Conservation (phyloP, 331 rosid genomes). For the Quercus lobata region DNA sequence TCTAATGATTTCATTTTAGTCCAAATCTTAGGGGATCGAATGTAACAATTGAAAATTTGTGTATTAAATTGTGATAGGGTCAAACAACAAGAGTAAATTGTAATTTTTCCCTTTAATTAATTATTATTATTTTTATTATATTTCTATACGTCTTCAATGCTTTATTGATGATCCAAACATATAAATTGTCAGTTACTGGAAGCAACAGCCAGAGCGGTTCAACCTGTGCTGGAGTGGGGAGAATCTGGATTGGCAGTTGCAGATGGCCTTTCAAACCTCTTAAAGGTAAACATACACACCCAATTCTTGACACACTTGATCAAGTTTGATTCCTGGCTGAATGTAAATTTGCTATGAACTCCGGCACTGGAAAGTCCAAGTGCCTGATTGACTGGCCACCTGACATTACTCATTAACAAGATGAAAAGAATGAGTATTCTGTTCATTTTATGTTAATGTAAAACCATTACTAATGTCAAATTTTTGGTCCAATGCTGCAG, state of each 20-base stretch:
- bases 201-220: slow-evolving; percentile 94
- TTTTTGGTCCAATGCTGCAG: slow-evolving; percentile 40
- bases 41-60: no score
- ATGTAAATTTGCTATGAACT: neutral
- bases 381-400: neutral
- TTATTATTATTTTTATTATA: no score
- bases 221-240: slow-evolving; percentile 81
- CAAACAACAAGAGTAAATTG: no score
- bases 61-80: no score
- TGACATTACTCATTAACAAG: neutral
- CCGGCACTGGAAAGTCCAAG: neutral
- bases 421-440: neutral
- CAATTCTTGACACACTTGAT: neutral
- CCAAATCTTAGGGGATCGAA: no score
- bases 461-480: neutral
- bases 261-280: slow-evolving; percentile 89
- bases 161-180: slow-evolving; percentile 17
- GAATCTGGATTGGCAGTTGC: slow-evolving; percentile 81
- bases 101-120: no score
- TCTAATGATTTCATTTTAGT: no score
- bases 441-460: neutral
- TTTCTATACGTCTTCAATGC: neutral
- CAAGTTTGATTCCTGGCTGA: neutral
- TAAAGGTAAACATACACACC: slow-evolving; percentile 58
- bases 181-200: slow-evolving; percentile 67